phyloP scores from a whole-genome alignment of 208 protist species.

The Leishmania mexicana region DNA sequence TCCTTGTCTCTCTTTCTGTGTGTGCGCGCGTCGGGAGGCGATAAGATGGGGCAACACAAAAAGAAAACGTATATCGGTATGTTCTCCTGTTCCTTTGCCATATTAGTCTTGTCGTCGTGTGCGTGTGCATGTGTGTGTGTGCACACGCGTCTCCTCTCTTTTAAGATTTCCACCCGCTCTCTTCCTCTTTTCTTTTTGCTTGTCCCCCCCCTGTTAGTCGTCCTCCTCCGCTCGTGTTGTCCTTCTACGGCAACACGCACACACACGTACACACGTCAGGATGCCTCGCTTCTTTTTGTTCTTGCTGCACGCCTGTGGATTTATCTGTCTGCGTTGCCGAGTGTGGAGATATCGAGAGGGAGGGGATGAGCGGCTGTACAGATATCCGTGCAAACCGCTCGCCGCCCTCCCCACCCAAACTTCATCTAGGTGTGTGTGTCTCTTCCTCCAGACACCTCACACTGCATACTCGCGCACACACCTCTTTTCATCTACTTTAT shows the following conservation, averaged over 20 bases:
- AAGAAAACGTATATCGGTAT: neutral
- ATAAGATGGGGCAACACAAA: neutral
- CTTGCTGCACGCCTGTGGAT: neutral
- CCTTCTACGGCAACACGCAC: neutral
- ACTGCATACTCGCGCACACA: neutral
- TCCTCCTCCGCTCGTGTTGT: neutral
- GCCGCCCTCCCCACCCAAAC: neutral
- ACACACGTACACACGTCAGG: neutral
- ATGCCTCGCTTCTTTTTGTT: neutral
- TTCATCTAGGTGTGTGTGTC: neutral
- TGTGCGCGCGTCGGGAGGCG: neutral
- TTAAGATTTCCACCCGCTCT: neutral
- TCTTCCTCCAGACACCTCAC: neutral
- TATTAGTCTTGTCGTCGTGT: neutral
- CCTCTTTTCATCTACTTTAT: neutral
- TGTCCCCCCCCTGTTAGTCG: neutral
- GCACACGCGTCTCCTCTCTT: neutral
- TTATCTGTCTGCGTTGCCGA: neutral
- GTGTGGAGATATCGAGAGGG: neutral
- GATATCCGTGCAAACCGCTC: neutral
- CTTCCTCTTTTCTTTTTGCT: neutral
- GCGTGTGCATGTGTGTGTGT: neutral
- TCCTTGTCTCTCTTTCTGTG: neutral
- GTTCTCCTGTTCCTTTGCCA: neutral
- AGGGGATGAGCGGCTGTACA: constrained; percentile 7